These are phyloP conservation scores for Psilocybe mexicana DNA, from an alignment of 1,284 basidiomycete species.

Conservation along the genomic window DNA sequence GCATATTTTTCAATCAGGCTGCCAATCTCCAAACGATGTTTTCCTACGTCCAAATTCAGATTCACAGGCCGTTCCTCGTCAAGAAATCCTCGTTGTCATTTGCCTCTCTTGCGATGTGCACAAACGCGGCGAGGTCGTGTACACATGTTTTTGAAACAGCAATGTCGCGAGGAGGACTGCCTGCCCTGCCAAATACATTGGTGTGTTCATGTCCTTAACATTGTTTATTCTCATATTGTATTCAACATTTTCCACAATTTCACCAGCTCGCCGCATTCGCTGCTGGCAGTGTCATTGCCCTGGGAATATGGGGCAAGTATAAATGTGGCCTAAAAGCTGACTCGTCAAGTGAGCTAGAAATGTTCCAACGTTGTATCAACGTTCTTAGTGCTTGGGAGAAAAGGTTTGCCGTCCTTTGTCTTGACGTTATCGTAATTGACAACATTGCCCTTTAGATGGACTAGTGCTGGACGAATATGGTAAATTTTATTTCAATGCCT, in stretches of 20 bases:
- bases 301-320: conserved; percentile 71
- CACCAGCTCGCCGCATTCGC: conserved; percentile 33
- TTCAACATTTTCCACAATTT: background rate
- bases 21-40: conserved; percentile 57
- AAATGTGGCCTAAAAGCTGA: conserved; percentile 52
- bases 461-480: conserved; percentile 38
- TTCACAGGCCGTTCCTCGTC: conserved; percentile 38
- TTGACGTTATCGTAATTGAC: background rate
- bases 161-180: conserved; percentile 23
- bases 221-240: background rate
- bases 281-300: conserved; percentile 61
- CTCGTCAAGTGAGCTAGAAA: conserved; percentile 56
- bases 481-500: conserved; percentile 25
- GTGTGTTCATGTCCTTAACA: conserved; percentile 20
- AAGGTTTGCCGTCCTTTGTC: conserved; percentile 23
- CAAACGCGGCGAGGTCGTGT: conserved; percentile 65
- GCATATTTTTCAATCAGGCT: conserved; percentile 59
- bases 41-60: conserved; percentile 60
- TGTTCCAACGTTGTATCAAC: conserved; percentile 68
- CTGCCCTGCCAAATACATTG: conserved; percentile 28
- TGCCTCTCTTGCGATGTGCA: conserved; percentile 69
- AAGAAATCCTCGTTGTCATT: conserved; percentile 47
- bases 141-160: conserved; percentile 54
- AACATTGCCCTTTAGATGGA: conserved; percentile 26
- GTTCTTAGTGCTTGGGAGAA: conserved; percentile 45